A percentile compares a stretch with the other conserved stretches of the same genome.
These are phyloP conservation scores for Ceratobasidium sp. DNA, from an alignment of 1,284 basidiomycete genomes.

Conservation along the genomic window DNA sequence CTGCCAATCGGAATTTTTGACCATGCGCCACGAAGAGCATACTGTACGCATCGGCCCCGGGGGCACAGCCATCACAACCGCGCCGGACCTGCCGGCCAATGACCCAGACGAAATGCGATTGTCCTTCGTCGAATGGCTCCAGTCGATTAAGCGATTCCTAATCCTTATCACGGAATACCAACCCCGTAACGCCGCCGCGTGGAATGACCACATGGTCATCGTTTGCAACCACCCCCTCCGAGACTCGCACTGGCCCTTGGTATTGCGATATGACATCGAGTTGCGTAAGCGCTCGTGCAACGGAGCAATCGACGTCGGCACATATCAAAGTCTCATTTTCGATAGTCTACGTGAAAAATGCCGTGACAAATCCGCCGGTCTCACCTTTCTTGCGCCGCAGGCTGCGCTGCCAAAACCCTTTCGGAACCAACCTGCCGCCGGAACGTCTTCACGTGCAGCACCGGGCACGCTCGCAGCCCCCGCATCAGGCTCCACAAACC, in stretches of 20 bases:
- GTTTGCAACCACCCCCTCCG: background rate
- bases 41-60: too few relatives aligned
- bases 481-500: too few relatives aligned
- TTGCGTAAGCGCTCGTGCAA: background rate
- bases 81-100: too few relatives aligned
- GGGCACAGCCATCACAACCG: too few relatives aligned
- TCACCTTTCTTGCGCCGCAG: background rate
- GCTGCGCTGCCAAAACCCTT: background rate
- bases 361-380: background rate
- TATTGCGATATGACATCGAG: background rate
- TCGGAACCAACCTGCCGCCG: too few relatives aligned
- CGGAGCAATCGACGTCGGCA: background rate
- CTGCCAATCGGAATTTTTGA: too few relatives aligned
- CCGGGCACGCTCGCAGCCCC: too few relatives aligned
- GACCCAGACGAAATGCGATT: too few relatives aligned
- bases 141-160: background rate
- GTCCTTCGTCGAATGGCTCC: background rate
- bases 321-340: background rate
- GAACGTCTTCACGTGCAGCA: too few relatives aligned
- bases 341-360: background rate
- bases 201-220: background rate
- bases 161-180: background rate
- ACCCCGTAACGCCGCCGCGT: background rate
- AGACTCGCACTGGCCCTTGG: background rate
- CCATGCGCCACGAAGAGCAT: too few relatives aligned